These are phyloP conservation scores for Aspergillus affinis DNA, from an alignment of 495 filamentous ascomycete genomes.

Conservation along the genomic window DNA sequence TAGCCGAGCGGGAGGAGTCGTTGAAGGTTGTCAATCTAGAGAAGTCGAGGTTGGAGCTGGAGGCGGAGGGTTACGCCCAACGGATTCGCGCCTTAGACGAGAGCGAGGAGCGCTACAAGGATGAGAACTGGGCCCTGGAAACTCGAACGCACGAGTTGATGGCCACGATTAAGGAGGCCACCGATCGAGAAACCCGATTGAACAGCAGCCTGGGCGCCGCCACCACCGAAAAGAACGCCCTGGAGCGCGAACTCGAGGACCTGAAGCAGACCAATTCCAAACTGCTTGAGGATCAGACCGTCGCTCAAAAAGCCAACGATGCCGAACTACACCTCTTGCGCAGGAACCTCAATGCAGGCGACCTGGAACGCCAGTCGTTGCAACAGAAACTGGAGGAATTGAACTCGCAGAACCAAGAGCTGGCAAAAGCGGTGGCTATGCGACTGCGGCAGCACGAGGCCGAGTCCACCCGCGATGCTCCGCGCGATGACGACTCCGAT, in stretches of 20 bases:
- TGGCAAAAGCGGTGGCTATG: conserved; percentile 75
- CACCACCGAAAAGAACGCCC: conserved; percentile 70
- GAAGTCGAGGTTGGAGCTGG: conserved; percentile 74
- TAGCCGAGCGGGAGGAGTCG: conserved; percentile 83
- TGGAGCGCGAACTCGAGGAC: conserved; percentile 86
- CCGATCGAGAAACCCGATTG: conserved; percentile 79
- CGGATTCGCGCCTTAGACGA: conserved; percentile 81
- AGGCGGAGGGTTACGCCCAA: conserved; percentile 75
- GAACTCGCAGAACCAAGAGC: conserved; percentile 80
- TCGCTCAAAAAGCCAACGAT: conserved; percentile 78
- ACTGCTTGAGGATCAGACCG: conserved; percentile 74
- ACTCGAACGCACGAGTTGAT: conserved; percentile 81
- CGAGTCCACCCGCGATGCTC: conserved; percentile 55
- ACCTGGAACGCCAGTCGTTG: conserved; percentile 69
- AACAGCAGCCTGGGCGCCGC: conserved; percentile 63
- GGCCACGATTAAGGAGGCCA: conserved; percentile 64
- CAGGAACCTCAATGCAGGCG: conserved; percentile 68
- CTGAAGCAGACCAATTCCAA: conserved; percentile 74
- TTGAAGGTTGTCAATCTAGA: conserved; percentile 72
- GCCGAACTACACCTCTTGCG: conserved; percentile 78
- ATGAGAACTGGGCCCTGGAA: conserved; percentile 97
- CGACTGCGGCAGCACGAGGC: conserved; percentile 66
- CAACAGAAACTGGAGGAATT: conserved; percentile 85
- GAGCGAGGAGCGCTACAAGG: conserved; percentile 91
- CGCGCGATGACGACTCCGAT: conserved; percentile 62